Evolutionary conservation across 495 filamentous ascomycete species (phyloP).

Genomic region (Entonaema liquescens): DNA sequence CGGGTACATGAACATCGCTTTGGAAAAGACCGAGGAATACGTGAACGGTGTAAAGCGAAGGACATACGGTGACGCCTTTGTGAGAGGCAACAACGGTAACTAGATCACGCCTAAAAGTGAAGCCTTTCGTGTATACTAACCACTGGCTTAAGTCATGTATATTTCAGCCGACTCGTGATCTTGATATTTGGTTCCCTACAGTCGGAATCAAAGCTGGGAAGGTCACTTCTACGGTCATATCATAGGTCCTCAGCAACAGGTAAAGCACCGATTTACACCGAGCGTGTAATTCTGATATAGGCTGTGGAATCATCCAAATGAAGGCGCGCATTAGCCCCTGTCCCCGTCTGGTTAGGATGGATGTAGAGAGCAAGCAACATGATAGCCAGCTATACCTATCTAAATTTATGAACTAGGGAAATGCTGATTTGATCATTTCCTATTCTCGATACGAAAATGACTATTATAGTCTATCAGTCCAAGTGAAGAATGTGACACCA

Average conservation of each 20-base stretch:
- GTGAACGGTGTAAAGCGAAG: conserved; percentile 81
- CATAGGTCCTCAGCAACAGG: not conserved
- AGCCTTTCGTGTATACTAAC: conserved; percentile 7
- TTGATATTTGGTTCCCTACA: not conserved
- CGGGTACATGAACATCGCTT: conserved; percentile 98
- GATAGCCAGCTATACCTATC: not conserved
- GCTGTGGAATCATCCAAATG: not conserved
- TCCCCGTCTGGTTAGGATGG: not conserved
- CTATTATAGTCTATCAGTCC: conserved; percentile 57
- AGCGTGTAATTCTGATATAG: not conserved
- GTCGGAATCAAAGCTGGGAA: not conserved
- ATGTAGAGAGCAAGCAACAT: not conserved
- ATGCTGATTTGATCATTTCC: not conserved
- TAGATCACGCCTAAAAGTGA: not conserved
- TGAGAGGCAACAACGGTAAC: conserved; percentile 94
- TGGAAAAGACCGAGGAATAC: conserved; percentile 93
- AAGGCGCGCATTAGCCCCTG: not conserved
- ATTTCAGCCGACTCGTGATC: conserved; percentile 70
- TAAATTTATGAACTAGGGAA: not conserved
- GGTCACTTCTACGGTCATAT: not conserved
- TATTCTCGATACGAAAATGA: not conserved
- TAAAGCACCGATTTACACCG: not conserved
- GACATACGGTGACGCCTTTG: conserved; percentile 93
- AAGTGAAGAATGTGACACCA: conserved; percentile 61
- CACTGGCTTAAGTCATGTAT: conserved; percentile 69